Conservation (phyloP, 257 asterid genomes). For the Eucommia ulmoides region DNA sequence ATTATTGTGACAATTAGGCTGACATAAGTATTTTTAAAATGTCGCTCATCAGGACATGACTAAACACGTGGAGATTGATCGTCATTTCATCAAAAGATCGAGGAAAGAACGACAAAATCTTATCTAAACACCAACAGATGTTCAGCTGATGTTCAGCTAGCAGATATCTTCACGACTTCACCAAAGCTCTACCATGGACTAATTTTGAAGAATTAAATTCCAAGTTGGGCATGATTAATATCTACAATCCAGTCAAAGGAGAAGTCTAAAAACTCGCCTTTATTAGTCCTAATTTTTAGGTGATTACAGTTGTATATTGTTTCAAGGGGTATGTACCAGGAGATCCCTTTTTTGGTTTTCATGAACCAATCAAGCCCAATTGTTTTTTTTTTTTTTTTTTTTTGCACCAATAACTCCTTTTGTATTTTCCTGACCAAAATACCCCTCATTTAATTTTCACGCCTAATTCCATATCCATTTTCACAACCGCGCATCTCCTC, state of each 20-base stretch:
- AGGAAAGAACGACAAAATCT: not conserved
- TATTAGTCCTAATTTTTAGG: too few species aligned
- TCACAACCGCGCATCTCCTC: too few species aligned
- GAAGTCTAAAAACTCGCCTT: too few species aligned
- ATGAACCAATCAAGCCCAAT: too few species aligned
- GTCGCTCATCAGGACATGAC: not conserved
- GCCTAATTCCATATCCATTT: too few species aligned
- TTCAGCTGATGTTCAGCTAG: not conserved
- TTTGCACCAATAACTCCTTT: too few species aligned
- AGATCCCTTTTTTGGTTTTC: too few species aligned
- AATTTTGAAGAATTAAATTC: not conserved
- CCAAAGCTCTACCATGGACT: not conserved
- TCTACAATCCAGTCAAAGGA: not conserved
- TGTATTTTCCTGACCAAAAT: too few species aligned
- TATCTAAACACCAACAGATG: not conserved
- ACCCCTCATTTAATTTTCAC: too few species aligned
- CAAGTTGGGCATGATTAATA: not conserved
- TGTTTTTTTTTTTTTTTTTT: too few species aligned
- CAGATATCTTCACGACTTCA: not conserved
- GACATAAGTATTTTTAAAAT: not conserved
- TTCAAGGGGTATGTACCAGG: too few species aligned
- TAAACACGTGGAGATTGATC: not conserved
- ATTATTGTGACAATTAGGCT: not conserved
- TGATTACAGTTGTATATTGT: too few species aligned
- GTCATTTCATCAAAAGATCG: not conserved